phyloP scores from a whole-genome alignment of 1,284 basidiomycete species.

The Rhodotorula sp. region DNA sequence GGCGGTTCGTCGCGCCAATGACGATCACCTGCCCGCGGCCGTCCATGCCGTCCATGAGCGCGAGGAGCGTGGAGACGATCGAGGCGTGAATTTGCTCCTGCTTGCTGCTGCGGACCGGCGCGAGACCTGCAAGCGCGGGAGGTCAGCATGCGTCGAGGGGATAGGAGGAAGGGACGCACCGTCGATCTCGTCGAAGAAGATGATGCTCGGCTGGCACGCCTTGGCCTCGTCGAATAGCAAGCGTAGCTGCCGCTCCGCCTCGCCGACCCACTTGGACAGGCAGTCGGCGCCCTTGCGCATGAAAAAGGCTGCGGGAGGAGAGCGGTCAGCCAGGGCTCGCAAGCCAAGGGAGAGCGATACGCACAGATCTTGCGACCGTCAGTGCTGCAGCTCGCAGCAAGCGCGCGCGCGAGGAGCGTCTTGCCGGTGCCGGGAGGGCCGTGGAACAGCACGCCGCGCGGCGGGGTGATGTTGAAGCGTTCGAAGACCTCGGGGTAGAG shows the following conservation, averaged over 20 bases:
- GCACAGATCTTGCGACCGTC: conserved; percentile 86
- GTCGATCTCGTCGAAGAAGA: conserved; percentile 98
- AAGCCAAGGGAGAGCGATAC: conserved; percentile 49
- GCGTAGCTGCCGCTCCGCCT: conserved; percentile 94
- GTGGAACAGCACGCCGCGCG: conserved; percentile 95
- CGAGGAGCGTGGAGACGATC: conserved; percentile 92
- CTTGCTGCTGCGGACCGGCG: conserved; percentile 94
- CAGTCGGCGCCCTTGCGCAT: conserved; percentile 99
- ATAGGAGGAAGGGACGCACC: conserved; percentile 55
- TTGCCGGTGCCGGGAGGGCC: conserved; percentile 95
- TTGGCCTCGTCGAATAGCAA: conserved; percentile 95
- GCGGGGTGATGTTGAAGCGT: conserved; percentile 90
- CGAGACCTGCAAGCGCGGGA: conserved; percentile 59
- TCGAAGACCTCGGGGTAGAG: conserved; percentile 98
- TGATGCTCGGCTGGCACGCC: conserved; percentile 89
- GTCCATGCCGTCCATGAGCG: conserved; percentile 99
- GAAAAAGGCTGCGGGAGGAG: conserved; percentile 74
- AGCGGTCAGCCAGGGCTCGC: not conserved
- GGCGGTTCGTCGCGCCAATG: conserved; percentile 96
- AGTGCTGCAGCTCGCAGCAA: conserved; percentile 89
- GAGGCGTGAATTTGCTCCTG: conserved; percentile 99
- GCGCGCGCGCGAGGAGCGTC: conserved; percentile 86
- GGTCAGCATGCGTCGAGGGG: too few species aligned
- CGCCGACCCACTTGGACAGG: conserved; percentile 98
- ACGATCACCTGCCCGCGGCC: conserved; percentile 95